A percentile compares a stretch with the other conserved stretches of the same genome.
Conservation (phyloP, 2,329 filamentous ascomycete species). For the Colletotrichum sp. region DNA sequence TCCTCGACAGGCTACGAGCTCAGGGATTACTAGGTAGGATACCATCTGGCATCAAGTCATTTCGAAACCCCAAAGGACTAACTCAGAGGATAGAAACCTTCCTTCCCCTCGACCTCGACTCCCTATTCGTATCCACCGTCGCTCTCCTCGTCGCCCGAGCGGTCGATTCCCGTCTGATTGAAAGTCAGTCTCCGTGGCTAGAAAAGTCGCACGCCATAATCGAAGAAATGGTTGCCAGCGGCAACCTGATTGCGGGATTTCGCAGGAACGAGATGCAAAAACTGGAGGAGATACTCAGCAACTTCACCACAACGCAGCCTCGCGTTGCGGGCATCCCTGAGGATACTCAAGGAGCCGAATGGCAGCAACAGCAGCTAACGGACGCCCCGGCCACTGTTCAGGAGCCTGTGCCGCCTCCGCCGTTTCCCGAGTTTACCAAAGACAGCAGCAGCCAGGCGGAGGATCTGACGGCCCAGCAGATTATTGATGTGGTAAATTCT, state of each 20-base stretch:
- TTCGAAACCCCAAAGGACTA: background rate
- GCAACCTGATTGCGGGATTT: constrained; percentile 51
- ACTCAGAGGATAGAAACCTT: constrained; percentile 39
- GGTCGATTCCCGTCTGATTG: constrained; percentile 38
- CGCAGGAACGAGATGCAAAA: constrained; percentile 50
- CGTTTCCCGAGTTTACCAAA: background rate
- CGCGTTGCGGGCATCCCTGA: background rate
- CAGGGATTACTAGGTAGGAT: constrained; percentile 51
- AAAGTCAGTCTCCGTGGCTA: constrained; percentile 41
- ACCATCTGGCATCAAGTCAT: background rate
- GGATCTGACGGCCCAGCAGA: constrained; percentile 10
- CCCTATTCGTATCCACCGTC: constrained; percentile 46
- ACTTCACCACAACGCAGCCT: background rate
- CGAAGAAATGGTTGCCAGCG: constrained; percentile 49
- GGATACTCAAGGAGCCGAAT: background rate
- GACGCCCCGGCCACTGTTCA: background rate
- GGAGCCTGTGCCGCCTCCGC: background rate
- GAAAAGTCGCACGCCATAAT: constrained; percentile 47
- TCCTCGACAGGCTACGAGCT: constrained; percentile 47
- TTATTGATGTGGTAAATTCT: constrained; percentile 14
- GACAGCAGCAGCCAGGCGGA: constrained; percentile 14
- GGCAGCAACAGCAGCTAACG: background rate
- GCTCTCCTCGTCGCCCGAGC: constrained; percentile 42
- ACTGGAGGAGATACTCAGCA: constrained; percentile 41
- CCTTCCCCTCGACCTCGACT: constrained; percentile 50